phyloP scores from a whole-genome alignment of 2,329 filamentous ascomycete species.

The Microdochium nivale region DNA sequence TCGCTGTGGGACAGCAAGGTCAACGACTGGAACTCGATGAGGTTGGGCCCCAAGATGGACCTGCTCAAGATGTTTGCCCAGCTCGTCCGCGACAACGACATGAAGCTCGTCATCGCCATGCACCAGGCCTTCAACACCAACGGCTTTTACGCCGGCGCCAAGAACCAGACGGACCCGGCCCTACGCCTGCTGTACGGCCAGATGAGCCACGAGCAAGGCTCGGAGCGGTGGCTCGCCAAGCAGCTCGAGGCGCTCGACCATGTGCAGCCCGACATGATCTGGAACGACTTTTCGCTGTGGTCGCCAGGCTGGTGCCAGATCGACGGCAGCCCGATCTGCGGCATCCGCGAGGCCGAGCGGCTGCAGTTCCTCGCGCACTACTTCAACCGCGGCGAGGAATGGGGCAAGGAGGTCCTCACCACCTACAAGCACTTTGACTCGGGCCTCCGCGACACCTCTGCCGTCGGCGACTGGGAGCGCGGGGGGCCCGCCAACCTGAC shows the following conservation, averaged over 20 bases:
- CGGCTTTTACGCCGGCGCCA: constrained; percentile 7
- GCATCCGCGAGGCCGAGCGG: constrained; percentile 6
- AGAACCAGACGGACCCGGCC: constrained; percentile 5
- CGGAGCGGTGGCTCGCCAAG: constrained; percentile 8
- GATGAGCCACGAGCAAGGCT: constrained; percentile 4
- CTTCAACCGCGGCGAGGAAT: constrained; percentile 9
- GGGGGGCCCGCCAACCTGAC: constrained; percentile 7
- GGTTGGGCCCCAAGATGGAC: constrained; percentile 6
- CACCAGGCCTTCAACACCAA: constrained; percentile 10
- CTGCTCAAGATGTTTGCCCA: constrained; percentile 5
- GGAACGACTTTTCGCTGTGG: constrained; percentile 9
- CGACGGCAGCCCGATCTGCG: constrained; percentile 2
- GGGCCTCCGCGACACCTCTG: constrained; percentile 8
- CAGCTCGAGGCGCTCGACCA: constrained; percentile 7
- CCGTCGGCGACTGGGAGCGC: constrained; percentile 8
- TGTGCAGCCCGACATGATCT: constrained; percentile 8
- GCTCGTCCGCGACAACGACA: constrained; percentile 5
- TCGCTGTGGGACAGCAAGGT: constrained; percentile 8
- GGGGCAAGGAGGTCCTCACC: constrained; percentile 8
- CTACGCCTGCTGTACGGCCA: constrained; percentile 7
- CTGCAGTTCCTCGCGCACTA: constrained; percentile 7
- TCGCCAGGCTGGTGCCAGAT: constrained; percentile 6
- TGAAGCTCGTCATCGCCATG: constrained; percentile 9
- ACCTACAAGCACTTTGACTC: constrained; percentile 9
- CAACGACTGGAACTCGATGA: constrained; percentile 9